Conservation (phyloP, 495 filamentous ascomycete genomes). For the Penicillium dipodomyicola region DNA sequence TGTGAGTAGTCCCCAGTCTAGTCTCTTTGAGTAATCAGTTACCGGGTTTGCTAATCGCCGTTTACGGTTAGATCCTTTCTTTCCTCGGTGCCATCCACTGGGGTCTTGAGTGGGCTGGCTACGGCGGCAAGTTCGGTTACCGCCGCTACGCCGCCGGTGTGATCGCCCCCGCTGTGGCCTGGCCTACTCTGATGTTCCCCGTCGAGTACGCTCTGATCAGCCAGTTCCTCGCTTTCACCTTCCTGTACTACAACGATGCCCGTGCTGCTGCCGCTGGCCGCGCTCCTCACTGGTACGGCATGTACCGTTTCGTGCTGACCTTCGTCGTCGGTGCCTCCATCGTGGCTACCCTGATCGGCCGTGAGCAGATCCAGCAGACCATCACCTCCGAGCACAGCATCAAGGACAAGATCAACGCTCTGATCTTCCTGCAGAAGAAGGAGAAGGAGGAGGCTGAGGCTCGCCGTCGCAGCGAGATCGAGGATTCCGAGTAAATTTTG, state of each 20-base stretch:
- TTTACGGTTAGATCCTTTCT: slow-evolving; percentile 67
- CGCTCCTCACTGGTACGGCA: slow-evolving; percentile 88
- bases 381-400: slow-evolving; percentile 46
- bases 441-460: slow-evolving; percentile 61
- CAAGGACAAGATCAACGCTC: slow-evolving; percentile 62
- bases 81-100: slow-evolving; percentile 97
- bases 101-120: slow-evolving; percentile 78
- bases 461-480: slow-evolving; percentile 46
- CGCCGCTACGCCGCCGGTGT: slow-evolving; percentile 81
- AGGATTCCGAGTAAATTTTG: slow-evolving; percentile 47
- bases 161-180: slow-evolving; percentile 78
- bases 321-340: slow-evolving; percentile 88
- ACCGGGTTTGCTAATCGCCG: slow-evolving; percentile 9
- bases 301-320: slow-evolving; percentile 93
- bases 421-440: slow-evolving; percentile 58
- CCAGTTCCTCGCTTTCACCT: slow-evolving; percentile 86
- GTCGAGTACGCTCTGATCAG: slow-evolving; percentile 83
- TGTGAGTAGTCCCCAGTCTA: slow-evolving; percentile 48
- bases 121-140: slow-evolving; percentile 70
- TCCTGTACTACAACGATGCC: slow-evolving; percentile 86
- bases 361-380: slow-evolving; percentile 74
- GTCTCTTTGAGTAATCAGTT: not conserved
- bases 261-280: slow-evolving; percentile 72
- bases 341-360: slow-evolving; percentile 79
- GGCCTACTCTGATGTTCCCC: slow-evolving; percentile 88